Base-by-base conservation (phyloP, 1,139 yeast species). In the Hansenula sp. region DNA sequence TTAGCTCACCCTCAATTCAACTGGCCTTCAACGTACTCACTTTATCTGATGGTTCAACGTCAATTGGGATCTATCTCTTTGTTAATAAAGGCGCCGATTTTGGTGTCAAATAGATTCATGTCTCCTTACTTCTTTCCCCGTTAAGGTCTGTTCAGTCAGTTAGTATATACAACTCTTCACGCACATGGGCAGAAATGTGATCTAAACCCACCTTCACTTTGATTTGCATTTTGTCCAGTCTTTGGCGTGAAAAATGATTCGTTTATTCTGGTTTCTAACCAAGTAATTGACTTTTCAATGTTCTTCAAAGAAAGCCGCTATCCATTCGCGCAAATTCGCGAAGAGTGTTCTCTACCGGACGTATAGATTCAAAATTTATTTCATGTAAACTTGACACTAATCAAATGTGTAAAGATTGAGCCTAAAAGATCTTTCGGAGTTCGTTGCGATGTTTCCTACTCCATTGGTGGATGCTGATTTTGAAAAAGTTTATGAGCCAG, bases 401-500 rank as follows among this genome's bases (percentile, higher is more conserved):
- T n/a, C n/a, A n/a, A n/a, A n/a, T n/a, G n/a, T n/a, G n/a, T n/a
- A n/a, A n/a, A n/a, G n/a, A n/a, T n/a, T n/a, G n/a, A n/a, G n/a
- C n/a, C n/a, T n/a, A n/a, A n/a, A n/a, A n/a, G n/a, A n/a, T n/a
- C n/a, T n/a, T n/a, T n/a, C n/a, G n/a, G n/a, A n/a, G n/a, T n/a
- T n/a, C n/a, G n/a, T 13, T 5, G 16, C n/a, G 4, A 80, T 79
- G 85, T 63, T 78, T 2, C 73, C 82, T 4, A 81, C 87, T 0
- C 87, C 88, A 0, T 59, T 64, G 8, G 67, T 67, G 1, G 58
- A 63, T 12, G 71, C 75, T 11, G 78, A 78, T 47, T 72, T 67
- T 46, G 70, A 67, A 18, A 69, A 67, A 48, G 96, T 91, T 5
- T 93, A 93, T 61, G 98, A 93, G 58, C 98, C 98, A 0, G 79